Evolutionary conservation across 768 basidiomycete species (phyloP).

Genomic region (Psilocybe cubensis): DNA sequence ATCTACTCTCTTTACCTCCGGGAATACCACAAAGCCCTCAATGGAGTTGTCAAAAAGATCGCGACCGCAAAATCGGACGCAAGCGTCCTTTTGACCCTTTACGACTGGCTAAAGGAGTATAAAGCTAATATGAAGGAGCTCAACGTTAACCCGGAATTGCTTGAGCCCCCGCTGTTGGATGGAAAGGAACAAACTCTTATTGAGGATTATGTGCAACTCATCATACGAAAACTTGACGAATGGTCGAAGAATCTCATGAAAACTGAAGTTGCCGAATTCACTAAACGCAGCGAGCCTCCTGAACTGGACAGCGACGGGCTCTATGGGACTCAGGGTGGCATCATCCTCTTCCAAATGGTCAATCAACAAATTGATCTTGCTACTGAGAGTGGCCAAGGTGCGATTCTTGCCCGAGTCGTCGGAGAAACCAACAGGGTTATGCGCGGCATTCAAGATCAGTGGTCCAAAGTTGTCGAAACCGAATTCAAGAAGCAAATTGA

Average conservation of each 20-base stretch:
- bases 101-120: conserved; percentile 97
- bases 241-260: conserved; percentile 96
- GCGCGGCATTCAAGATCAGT: conserved; percentile 85
- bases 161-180: conserved; percentile 90
- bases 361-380: conserved; percentile 96
- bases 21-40: conserved; percentile 88
- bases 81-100: conserved; percentile 81
- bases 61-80: conserved; percentile 82
- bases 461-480: conserved; percentile 79
- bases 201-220: conserved; percentile 93
- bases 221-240: conserved; percentile 94
- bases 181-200: conserved; percentile 94
- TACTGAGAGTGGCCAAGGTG: conserved; percentile 93
- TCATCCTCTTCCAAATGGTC: conserved; percentile 98
- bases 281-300: conserved; percentile 79
- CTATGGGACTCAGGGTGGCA: conserved; percentile 90
- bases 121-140: conserved; percentile 95
- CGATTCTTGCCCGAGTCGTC: conserved; percentile 89
- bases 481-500: conserved; percentile 90
- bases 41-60: conserved; percentile 71
- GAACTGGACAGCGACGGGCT: conserved; percentile 88
- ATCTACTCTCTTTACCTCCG: conserved; percentile 83
- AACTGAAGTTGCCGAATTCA: conserved; percentile 86
- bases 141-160: conserved; percentile 74
- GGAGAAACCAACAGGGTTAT: conserved; percentile 89